A percentile compares a stretch with the other conserved stretches of the same genome.
Evolutionary conservation across 352 stramenopile genomes (phyloP).

Genomic region (Pythium grandisporangium): DNA sequence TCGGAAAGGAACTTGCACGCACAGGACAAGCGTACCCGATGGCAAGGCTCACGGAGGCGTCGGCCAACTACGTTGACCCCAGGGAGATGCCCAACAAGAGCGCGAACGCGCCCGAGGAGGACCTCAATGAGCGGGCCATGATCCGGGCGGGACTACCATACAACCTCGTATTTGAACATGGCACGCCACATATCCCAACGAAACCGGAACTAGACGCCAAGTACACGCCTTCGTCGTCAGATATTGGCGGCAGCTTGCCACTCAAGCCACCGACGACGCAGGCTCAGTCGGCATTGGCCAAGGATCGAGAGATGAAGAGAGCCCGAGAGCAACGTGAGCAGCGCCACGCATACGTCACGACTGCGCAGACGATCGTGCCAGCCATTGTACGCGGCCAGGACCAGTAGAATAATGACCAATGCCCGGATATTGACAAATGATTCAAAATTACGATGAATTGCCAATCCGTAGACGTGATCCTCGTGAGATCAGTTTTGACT

Average conservation of each 20-base stretch:
- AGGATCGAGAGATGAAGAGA: conserved; percentile 33
- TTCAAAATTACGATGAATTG: too few species aligned
- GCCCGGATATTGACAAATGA: too few species aligned
- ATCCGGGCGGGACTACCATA: conserved; percentile 52
- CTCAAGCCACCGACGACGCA: conserved; percentile 11
- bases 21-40: conserved; percentile 26
- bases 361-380: conserved; percentile 39
- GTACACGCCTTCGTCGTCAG: conserved; percentile 46
- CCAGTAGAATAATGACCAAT: too few species aligned
- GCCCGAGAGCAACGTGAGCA: conserved; percentile 23
- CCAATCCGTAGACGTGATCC: too few species aligned
- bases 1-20: conserved; percentile 37
- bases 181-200: conserved; percentile 29
- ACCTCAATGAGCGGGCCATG: conserved; percentile 36
- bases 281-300: conserved; percentile 20
- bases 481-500: too few species aligned
- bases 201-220: conserved; percentile 29
- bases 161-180: conserved; percentile 68
- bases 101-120: conserved; percentile 31
- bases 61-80: conserved; percentile 44
- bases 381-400: conserved; percentile 7
- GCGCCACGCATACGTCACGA: conserved; percentile 41
- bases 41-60: conserved; percentile 33
- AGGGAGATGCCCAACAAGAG: conserved; percentile 47
- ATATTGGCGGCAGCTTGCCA: conserved; percentile 27